A percentile compares a stretch with the other conserved stretches of the same genome.
Evolutionary conservation across 208 protist genomes (phyloP).

Genomic region (Leishmania braziliensis): DNA sequence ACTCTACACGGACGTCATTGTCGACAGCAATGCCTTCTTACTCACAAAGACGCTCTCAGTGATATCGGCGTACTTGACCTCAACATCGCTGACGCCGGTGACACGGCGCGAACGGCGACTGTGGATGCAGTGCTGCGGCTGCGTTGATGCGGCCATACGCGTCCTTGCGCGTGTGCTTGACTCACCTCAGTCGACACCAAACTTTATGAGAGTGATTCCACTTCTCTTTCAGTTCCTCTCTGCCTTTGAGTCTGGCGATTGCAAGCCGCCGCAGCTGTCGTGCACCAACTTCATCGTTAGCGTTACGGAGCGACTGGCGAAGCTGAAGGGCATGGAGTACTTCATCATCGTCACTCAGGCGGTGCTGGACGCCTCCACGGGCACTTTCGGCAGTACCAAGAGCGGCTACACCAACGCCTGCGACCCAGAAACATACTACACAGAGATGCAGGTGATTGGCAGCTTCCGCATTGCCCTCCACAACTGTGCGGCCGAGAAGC

Average conservation of each 20-base stretch:
- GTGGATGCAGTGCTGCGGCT: constrained; percentile 64
- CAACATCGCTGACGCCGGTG: constrained; percentile 22
- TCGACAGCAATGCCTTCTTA: constrained; percentile 31
- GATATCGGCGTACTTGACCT: constrained; percentile 43
- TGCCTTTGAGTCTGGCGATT: constrained; percentile 64
- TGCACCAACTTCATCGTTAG: constrained; percentile 53
- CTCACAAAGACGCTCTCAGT: constrained; percentile 49
- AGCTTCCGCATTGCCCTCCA: constrained; percentile 42
- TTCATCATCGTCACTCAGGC: constrained; percentile 70
- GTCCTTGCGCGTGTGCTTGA: constrained; percentile 43
- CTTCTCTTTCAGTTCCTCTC: constrained; percentile 76
- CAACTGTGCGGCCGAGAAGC: constrained; percentile 71
- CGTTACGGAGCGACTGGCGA: constrained; percentile 41
- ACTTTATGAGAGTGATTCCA: constrained; percentile 59
- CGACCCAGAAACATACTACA: constrained; percentile 17
- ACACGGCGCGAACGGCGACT: constrained; percentile 57
- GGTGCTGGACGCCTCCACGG: constrained; percentile 65
- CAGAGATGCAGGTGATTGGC: constrained; percentile 42
- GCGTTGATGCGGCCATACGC: constrained; percentile 59
- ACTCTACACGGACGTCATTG: constrained; percentile 54
- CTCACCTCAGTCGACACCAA: constrained; percentile 31
- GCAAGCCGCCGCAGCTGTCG: constrained; percentile 46
- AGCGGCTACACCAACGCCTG: constrained; percentile 14
- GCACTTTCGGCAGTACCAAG: constrained; percentile 39
- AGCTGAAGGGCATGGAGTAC: constrained; percentile 56